phyloP scores from a whole-genome alignment of 768 basidiomycete species.

The Rhodotorula paludigena region DNA sequence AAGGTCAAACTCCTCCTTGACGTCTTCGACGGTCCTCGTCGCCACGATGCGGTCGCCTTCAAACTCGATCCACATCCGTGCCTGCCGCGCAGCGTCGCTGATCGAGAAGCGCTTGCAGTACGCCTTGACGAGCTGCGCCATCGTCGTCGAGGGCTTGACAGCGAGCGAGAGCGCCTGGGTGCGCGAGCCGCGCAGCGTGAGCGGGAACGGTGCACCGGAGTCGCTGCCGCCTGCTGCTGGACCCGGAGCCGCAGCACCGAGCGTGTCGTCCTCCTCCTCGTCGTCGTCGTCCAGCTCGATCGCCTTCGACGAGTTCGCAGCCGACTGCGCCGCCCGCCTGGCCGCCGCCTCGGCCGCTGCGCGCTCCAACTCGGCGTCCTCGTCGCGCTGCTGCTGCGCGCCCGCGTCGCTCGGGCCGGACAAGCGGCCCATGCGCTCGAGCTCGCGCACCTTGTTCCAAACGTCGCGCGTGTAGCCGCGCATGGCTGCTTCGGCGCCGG shows the following conservation, averaged over 20 bases:
- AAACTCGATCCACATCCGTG: conserved; percentile 25
- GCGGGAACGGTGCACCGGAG: conserved; percentile 6
- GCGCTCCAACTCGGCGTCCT: not conserved
- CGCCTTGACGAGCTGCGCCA: conserved; percentile 16
- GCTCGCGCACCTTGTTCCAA: conserved; percentile 4
- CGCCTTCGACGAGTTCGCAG: not conserved
- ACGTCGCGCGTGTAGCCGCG: conserved; percentile 3
- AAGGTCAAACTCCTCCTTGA: conserved; percentile 25
- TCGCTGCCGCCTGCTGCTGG: not conserved
- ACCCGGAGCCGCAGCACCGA: not conserved
- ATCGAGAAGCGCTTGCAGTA: conserved; percentile 4
- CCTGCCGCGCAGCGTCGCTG: not conserved
- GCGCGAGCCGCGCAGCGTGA: conserved; percentile 23
- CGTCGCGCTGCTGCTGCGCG: not conserved
- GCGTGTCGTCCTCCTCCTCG: not conserved
- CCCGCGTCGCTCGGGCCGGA: not conserved
- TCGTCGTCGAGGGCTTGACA: conserved; percentile 14
- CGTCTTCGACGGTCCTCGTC: conserved; percentile 3
- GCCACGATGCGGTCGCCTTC: conserved; percentile 22
- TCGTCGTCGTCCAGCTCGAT: not conserved
- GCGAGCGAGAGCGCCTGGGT: conserved; percentile 20
- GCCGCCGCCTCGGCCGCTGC: not conserved
- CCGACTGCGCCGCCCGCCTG: not conserved
- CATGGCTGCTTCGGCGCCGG: not conserved
- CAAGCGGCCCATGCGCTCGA: not conserved